Conservation (phyloP, 306 rosid species). For the Cucurbita argyrosperma region DNA sequence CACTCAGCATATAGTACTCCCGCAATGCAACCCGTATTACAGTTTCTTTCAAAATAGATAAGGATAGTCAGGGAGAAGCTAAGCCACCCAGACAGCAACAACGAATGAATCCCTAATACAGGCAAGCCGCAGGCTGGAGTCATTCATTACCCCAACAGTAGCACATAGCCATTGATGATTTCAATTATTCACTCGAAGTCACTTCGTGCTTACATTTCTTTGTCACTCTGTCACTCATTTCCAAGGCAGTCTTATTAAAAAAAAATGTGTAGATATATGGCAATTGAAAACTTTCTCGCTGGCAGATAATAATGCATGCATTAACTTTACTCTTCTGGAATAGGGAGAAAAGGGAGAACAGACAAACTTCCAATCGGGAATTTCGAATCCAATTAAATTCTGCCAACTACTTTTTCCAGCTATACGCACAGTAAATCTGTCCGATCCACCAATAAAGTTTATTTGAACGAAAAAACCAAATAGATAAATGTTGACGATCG, state of each 20-base stretch:
- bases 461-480: not conserved
- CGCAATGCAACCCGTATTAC: not conserved
- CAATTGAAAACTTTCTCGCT: not conserved
- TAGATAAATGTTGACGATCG: not conserved
- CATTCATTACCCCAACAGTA: not conserved
- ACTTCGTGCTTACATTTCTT: not conserved
- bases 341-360: not conserved
- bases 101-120: not conserved
- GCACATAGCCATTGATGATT: not conserved
- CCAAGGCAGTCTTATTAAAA: not conserved
- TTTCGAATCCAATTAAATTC: slow-evolving; percentile 2
- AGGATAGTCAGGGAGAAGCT: too few species aligned
- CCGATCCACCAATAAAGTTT: slow-evolving; percentile 1
- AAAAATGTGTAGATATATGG: not conserved
- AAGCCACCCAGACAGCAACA: too few species aligned
- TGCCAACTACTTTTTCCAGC: slow-evolving; percentile 1
- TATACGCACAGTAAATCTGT: not conserved
- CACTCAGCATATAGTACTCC: not conserved
- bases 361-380: slow-evolving; percentile 1
- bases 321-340: not conserved
- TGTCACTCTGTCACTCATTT: not conserved
- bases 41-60: not conserved
- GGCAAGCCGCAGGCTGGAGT: not conserved
- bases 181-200: not conserved
- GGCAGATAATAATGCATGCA: slow-evolving; percentile 2